Base-by-base conservation (phyloP, 2,329 filamentous ascomycete species). In the Sclerotinia minor region DNA sequence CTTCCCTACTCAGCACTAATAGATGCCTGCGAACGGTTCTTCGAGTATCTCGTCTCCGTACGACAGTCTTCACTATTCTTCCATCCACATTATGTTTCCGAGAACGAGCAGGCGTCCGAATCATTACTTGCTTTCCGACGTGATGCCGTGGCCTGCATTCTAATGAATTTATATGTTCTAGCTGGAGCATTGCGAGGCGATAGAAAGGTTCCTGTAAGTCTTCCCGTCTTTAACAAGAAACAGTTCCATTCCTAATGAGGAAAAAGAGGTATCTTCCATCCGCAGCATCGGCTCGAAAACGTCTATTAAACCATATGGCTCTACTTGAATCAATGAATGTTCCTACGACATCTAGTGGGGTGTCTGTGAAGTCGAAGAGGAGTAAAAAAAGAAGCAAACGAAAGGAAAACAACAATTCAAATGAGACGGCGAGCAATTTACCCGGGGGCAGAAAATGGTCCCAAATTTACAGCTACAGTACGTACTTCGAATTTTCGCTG, bases 21-120 rank as follows among this genome's bases (percentile, higher is more conserved):
- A 59, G 82, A 83, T 70, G 79, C 81, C 8, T 85, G 83, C 66
- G 85, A 87, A 74, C 80, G 80, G 5, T 87, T 87, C 78, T 86
- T 87, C 71, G 85, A 87, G 70, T 83, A 86, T 69, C 80, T 87
- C 67, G 82, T 87, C 35, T 80, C 83, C 24, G 81, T 87, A 5
- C 83, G 85, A 8, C 85, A 87, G 72, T 84, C 84, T 2, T 84
- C 83, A 1, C 76, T 87, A 21, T 85, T 85, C 72, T 87, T 87
- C 73, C 83, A 85, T 67, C 83, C 84, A 1, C 81, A 80, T 45
- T 83, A 82, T 70, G 79, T 84, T 65, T 79, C 82, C 60, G 83
- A 83, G 68, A 81, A 83, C 69, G 79, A 82, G 13, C 77, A 81
- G n/a, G 82, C 82, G 15, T 80, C 81, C 0, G 80, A 81, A 67